These are phyloP conservation scores for Solanum megistacrolobum DNA, from an alignment of 257 asterid species.

Conservation along the genomic window DNA sequence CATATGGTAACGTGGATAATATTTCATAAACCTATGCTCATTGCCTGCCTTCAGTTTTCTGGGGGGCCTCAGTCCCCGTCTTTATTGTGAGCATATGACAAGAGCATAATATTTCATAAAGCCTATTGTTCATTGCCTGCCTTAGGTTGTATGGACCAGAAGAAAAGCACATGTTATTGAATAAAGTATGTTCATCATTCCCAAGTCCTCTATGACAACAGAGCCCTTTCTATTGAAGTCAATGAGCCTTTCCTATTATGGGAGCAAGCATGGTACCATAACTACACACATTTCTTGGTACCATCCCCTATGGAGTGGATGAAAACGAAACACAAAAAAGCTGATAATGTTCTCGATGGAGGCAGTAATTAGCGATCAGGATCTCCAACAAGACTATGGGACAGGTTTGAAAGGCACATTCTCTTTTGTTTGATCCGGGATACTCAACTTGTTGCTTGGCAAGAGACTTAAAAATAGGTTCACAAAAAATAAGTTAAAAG, in stretches of 20 bases:
- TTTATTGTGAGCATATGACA: neutral
- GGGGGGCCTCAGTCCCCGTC: neutral
- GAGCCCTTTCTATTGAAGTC: neutral
- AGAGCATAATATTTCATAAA: neutral
- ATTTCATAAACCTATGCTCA: neutral
- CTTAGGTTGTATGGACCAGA: neutral
- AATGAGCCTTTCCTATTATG: neutral
- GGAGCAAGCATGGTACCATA: neutral
- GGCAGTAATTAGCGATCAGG: neutral
- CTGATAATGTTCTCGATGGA: neutral
- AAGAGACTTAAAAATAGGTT: neutral
- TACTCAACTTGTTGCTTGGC: neutral
- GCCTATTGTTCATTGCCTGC: neutral
- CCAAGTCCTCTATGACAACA: neutral
- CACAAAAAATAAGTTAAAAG: neutral
- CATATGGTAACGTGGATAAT: neutral
- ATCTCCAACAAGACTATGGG: neutral
- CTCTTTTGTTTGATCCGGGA: neutral
- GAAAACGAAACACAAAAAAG: neutral
- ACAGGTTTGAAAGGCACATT: neutral
- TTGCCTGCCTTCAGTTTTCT: neutral
- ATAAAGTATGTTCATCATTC: neutral
- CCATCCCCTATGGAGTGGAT: neutral
- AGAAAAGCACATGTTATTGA: neutral
- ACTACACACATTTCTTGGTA: neutral